phyloP scores from a whole-genome alignment of 306 rosid species.

The Abrus precatorius region DNA sequence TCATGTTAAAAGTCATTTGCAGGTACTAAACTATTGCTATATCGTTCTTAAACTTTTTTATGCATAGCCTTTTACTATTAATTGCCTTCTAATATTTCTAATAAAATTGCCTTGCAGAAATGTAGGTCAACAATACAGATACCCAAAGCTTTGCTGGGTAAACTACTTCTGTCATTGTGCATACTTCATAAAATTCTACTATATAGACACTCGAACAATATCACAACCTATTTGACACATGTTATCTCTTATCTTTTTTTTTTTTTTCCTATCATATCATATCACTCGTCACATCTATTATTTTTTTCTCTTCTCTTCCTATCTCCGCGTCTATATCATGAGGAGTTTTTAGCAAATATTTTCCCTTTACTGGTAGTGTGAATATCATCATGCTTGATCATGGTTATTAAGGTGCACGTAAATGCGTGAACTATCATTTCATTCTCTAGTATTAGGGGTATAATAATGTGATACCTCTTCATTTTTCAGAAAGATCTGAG shows the following conservation, averaged over 20 bases:
- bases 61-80: not conserved
- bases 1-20: constrained; percentile 65
- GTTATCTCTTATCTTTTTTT: no score
- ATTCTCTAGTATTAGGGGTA: not conserved
- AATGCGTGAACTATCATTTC: not conserved
- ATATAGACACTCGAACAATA: no score
- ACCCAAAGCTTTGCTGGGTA: constrained; percentile 52
- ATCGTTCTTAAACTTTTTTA: constrained; percentile 22
- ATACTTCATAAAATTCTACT: not conserved
- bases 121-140: constrained; percentile 48
- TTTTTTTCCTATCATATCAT: no score
- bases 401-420: not conserved
- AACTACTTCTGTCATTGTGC: constrained; percentile 27
- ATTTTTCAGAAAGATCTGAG: constrained; percentile 49
- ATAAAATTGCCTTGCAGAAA: constrained; percentile 52
- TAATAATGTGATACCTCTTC: constrained; percentile 10
- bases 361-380: no score
- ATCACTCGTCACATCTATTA: no score
- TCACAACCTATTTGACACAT: no score
- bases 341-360: no score
- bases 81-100: constrained; percentile 5
- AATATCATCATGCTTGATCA: not conserved
- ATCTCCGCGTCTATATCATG: no score
- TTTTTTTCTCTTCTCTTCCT: no score
- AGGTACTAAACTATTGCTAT: constrained; percentile 45